These are phyloP conservation scores for Phyllosticta ampelicida DNA, from an alignment of 2,329 filamentous ascomycete genomes.

Conservation along the genomic window DNA sequence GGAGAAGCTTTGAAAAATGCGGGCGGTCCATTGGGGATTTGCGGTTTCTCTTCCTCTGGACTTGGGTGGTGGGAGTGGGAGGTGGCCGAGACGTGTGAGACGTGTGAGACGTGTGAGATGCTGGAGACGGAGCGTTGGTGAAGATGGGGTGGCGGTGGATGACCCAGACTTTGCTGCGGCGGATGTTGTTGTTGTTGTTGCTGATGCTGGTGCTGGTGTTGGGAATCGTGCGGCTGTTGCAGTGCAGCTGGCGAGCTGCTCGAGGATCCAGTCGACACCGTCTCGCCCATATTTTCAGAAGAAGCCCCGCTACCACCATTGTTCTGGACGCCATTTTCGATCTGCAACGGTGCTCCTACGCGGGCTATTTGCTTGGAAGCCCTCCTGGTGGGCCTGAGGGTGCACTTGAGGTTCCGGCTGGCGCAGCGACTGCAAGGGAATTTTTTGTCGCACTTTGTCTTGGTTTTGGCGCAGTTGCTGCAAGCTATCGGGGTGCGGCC, in stretches of 20 bases:
- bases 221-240: neutral
- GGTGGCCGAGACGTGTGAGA: constrained; percentile 1
- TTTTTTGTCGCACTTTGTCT: constrained; percentile 45
- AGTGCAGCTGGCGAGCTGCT: constrained; percentile 24
- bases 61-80: constrained; percentile 5
- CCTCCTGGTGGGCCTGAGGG: constrained; percentile 37
- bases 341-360: constrained; percentile 5
- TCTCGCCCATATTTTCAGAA: constrained; percentile 24
- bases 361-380: constrained; percentile 32
- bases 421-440: constrained; percentile 44
- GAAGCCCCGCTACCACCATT: constrained; percentile 20
- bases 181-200: constrained; percentile 2
- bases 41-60: constrained; percentile 1
- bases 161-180: neutral
- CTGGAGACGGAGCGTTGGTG: constrained; percentile 7
- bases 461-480: constrained; percentile 44
- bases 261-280: constrained; percentile 21
- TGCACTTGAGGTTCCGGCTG: constrained; percentile 38
- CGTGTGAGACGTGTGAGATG: constrained; percentile 1
- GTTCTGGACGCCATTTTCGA: constrained; percentile 18
- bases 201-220: no score
- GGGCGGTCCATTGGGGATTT: constrained; percentile 17
- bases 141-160: neutral
- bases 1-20: constrained; percentile 32
- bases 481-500: constrained; percentile 43